Conservation (phyloP, 1,139 yeast genomes). For the Sugiyamaella grinbergsii region DNA sequence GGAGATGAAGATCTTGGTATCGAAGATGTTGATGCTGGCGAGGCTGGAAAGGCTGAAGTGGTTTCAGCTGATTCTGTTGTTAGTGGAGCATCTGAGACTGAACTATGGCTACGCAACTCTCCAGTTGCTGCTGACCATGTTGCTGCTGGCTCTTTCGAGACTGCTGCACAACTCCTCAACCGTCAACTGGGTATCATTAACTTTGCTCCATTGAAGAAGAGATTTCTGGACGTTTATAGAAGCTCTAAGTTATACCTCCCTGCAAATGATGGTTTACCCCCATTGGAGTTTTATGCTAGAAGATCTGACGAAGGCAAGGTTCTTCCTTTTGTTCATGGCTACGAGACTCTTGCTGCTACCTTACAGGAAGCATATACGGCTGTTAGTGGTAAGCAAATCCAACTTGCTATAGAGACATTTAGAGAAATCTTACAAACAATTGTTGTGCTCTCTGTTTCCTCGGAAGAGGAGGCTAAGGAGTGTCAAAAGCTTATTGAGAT, state of each 20-base stretch:
- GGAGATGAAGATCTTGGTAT: slow-evolving; percentile 62
- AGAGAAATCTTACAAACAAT: slow-evolving; percentile 77
- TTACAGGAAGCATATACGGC: slow-evolving; percentile 71
- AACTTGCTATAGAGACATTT: slow-evolving; percentile 58
- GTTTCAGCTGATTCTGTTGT: slow-evolving; percentile 47
- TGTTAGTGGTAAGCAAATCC: slow-evolving; percentile 72
- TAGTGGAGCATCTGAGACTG: slow-evolving; percentile 61
- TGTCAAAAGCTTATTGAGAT: slow-evolving; percentile 70
- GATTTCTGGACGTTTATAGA: slow-evolving; percentile 82
- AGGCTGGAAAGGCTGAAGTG: slow-evolving; percentile 45
- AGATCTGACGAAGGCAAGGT: slow-evolving; percentile 53
- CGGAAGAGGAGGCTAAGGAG: slow-evolving; percentile 73
- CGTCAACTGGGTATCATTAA: slow-evolving; percentile 85
- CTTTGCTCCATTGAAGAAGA: slow-evolving; percentile 81
- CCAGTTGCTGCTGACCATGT: slow-evolving; percentile 89
- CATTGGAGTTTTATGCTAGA: slow-evolving; percentile 70
- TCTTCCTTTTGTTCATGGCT: slow-evolving; percentile 75
- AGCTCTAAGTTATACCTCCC: slow-evolving; percentile 76
- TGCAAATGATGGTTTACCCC: slow-evolving; percentile 71
- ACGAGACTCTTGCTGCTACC: slow-evolving; percentile 55
- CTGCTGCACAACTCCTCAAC: slow-evolving; percentile 88
- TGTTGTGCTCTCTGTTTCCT: slow-evolving; percentile 68
- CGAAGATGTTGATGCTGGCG: slow-evolving; percentile 56
- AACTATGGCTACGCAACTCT: slow-evolving; percentile 85
- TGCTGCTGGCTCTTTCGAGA: slow-evolving; percentile 96